Conservation (phyloP, 2,329 filamentous ascomycete genomes). For the Xylariaceae sp. region DNA sequence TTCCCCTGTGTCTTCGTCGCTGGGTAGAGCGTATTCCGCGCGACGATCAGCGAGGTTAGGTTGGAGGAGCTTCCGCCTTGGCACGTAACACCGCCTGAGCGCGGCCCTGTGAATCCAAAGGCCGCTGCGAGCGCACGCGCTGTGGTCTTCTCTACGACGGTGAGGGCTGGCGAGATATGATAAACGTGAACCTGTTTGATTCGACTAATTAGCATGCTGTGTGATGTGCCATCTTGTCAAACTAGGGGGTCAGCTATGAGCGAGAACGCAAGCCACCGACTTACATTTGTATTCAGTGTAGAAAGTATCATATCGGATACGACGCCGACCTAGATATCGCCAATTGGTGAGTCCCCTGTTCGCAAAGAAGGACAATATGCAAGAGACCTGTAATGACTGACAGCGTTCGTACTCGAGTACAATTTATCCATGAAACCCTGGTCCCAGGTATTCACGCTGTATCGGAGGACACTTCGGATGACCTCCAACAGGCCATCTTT, state of each 20-base stretch:
- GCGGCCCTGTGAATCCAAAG: slow-evolving; percentile 68
- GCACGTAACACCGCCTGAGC: slow-evolving; percentile 53
- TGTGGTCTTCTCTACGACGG: slow-evolving; percentile 81
- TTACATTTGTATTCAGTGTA: slow-evolving; percentile 82
- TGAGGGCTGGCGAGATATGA: slow-evolving; percentile 84
- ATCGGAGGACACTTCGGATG: slow-evolving; percentile 65
- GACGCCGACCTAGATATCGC: slow-evolving; percentile 60
- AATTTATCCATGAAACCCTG: slow-evolving; percentile 95
- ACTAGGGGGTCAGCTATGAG: not conserved
- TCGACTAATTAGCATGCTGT: slow-evolving; percentile 6
- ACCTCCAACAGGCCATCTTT: slow-evolving; percentile 69
- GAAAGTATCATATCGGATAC: slow-evolving; percentile 79
- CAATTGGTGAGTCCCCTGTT: not conserved
- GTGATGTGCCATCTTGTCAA: slow-evolving; percentile 31
- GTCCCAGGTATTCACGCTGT: slow-evolving; percentile 98
- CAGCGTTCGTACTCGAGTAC: slow-evolving; percentile 83
- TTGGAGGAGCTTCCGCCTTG: slow-evolving; percentile 70
- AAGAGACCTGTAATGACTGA: slow-evolving; percentile 33
- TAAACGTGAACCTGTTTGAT: slow-evolving; percentile 69
- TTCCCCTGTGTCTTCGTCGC: slow-evolving; percentile 70
- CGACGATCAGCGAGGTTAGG: slow-evolving; percentile 63
- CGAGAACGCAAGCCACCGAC: slow-evolving; percentile 20
- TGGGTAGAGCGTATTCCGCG: slow-evolving; percentile 79
- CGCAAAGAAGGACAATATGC: not conserved
- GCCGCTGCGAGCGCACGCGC: slow-evolving; percentile 64